Conservation (phyloP, 2,329 filamentous ascomycete species). For the Salinomyces thailandicus region DNA sequence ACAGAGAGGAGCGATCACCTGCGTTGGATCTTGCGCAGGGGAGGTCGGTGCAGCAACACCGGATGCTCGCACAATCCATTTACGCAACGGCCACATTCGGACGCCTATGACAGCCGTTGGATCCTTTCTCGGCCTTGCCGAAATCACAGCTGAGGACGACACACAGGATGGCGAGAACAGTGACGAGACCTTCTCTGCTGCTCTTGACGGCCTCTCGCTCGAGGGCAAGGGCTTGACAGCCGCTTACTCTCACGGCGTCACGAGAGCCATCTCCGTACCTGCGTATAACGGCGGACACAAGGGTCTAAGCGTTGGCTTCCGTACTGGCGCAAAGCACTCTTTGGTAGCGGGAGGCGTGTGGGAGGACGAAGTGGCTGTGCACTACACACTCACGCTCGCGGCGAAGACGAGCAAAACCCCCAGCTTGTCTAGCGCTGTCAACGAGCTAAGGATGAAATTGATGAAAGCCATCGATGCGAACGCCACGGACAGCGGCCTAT, state of each 20-base stretch:
- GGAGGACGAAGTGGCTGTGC: slow-evolving; percentile 27
- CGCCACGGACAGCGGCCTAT: slow-evolving; percentile 32
- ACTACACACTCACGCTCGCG: slow-evolving; percentile 42
- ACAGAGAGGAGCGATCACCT: slow-evolving; percentile 44
- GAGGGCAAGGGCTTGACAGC: slow-evolving; percentile 30
- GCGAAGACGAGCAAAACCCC: slow-evolving; percentile 37
- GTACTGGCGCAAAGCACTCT: slow-evolving; percentile 25
- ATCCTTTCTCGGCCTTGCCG: slow-evolving; percentile 50
- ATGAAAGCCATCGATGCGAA: slow-evolving; percentile 39
- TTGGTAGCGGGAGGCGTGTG: slow-evolving; percentile 29
- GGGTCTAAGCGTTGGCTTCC: slow-evolving; percentile 30
- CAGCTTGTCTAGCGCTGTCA: slow-evolving; percentile 47
- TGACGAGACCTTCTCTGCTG: slow-evolving; percentile 44
- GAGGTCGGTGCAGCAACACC: slow-evolving; percentile 33
- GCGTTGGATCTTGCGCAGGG: slow-evolving; percentile 43
- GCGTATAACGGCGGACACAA: slow-evolving; percentile 21
- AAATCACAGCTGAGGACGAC: slow-evolving; percentile 47
- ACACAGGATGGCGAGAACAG: slow-evolving; percentile 44
- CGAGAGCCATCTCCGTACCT: slow-evolving; percentile 30
- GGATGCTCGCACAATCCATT: slow-evolving; percentile 27
- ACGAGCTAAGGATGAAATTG: slow-evolving; percentile 43
- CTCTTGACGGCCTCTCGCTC: slow-evolving; percentile 36
- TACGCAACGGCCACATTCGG: slow-evolving; percentile 52
- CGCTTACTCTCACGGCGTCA: slow-evolving; percentile 30
- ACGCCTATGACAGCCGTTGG: slow-evolving; percentile 52